Percentiles rank a stretch among this genome's conserved stretches.
These are phyloP conservation scores for Epicoccum sorghinum DNA, from an alignment of 2,329 filamentous ascomycete species.

Conservation along the genomic window DNA sequence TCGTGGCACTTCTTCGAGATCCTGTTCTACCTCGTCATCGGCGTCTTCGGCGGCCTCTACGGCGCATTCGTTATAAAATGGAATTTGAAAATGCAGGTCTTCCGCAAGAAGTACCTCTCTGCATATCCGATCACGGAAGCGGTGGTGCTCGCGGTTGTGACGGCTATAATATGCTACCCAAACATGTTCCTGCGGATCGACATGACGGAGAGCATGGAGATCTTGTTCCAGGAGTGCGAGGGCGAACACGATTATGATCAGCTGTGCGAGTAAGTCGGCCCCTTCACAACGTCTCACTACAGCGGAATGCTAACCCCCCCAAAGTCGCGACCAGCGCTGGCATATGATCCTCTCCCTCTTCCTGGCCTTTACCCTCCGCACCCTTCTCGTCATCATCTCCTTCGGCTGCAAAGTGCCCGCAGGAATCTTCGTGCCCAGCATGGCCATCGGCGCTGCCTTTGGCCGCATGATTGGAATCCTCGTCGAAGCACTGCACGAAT, in stretches of 20 bases:
- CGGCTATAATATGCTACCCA: slow-evolving; percentile 92
- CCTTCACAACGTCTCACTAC: neutral
- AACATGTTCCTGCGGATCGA: slow-evolving; percentile 95
- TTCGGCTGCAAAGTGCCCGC: slow-evolving; percentile 98
- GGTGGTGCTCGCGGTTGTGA: slow-evolving; percentile 79
- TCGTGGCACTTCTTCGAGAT: slow-evolving; percentile 98
- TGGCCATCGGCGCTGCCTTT: slow-evolving; percentile 95
- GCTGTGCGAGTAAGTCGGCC: slow-evolving; percentile 72
- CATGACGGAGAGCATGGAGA: slow-evolving; percentile 99
- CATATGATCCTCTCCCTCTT: slow-evolving; percentile 78
- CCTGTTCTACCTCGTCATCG: slow-evolving; percentile 88
- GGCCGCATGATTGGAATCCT: slow-evolving; percentile 93
- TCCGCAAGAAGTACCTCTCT: slow-evolving; percentile 88
- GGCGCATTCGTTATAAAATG: slow-evolving; percentile 98
- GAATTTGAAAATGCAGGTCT: slow-evolving; percentile 89
- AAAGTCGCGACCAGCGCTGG: slow-evolving; percentile 69
- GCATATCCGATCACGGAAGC: slow-evolving; percentile 87
- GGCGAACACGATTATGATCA: slow-evolving; percentile 86
- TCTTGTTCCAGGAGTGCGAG: slow-evolving; percentile 92
- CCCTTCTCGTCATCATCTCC: slow-evolving; percentile 88
- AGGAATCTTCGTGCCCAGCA: slow-evolving; percentile 96
- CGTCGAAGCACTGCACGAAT: slow-evolving; percentile 86
- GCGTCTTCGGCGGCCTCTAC: slow-evolving; percentile 91
- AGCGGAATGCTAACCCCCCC: neutral
- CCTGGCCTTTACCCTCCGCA: slow-evolving; percentile 79